A percentile compares a stretch with the other conserved stretches of the same genome.
phyloP scores from a whole-genome alignment of 2,329 filamentous ascomycete species.

The Dactylellina sp. region DNA sequence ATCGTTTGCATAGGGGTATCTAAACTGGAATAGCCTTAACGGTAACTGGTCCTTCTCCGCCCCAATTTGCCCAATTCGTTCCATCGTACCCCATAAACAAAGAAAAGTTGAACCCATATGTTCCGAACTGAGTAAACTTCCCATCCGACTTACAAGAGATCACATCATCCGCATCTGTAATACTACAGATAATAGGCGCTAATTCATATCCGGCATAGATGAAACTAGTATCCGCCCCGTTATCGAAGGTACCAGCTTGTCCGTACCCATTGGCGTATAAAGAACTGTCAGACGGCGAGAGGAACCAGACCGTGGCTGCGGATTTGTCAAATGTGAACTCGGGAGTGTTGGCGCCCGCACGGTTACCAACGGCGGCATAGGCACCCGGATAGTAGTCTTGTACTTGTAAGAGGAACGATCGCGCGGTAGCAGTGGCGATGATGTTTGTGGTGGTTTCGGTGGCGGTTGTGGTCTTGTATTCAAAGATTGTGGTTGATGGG shows the following conservation, averaged over 20 bases:
- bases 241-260: neutral
- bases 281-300: neutral
- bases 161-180: neutral
- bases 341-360: neutral
- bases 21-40: conserved; percentile 6
- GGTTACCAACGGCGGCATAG: neutral
- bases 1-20: too few relatives aligned
- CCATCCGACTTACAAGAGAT: neutral
- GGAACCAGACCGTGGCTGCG: neutral
- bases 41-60: conserved; percentile 1
- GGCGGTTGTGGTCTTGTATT: too few relatives aligned
- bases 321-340: neutral
- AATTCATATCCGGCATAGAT: neutral
- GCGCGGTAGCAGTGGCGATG: neutral
- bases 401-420: neutral
- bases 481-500: neutral
- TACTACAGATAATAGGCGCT: neutral
- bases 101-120: conserved; percentile 2
- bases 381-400: neutral
- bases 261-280: neutral
- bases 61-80: conserved; percentile 6
- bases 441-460: neutral
- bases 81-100: conserved; percentile 6
- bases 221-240: neutral
- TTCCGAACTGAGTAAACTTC: conserved; percentile 7